Percentiles rank a stretch among this genome's conserved stretches.
phyloP scores from a whole-genome alignment of 2,329 filamentous ascomycete genomes.

The Periconia macrospinosa region DNA sequence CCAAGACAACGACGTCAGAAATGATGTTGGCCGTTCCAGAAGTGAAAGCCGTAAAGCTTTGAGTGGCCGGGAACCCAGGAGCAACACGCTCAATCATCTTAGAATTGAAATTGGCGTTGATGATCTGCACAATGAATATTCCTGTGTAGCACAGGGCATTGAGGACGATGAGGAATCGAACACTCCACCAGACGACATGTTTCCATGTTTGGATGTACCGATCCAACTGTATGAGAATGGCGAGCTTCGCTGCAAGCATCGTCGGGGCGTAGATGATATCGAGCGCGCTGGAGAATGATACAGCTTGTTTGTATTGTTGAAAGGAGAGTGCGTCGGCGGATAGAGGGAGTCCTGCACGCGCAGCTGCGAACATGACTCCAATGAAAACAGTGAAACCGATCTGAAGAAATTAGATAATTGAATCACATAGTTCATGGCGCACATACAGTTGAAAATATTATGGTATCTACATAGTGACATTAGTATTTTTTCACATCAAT shows the following conservation, averaged over 20 bases:
- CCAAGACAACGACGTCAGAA: constrained; percentile 22
- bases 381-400: constrained; percentile 6
- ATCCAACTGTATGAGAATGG: constrained; percentile 21
- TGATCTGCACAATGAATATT: constrained; percentile 20
- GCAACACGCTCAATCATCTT: constrained; percentile 21
- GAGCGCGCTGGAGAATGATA: constrained; percentile 7
- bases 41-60: constrained; percentile 9
- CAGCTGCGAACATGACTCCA: constrained; percentile 7
- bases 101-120: constrained; percentile 22
- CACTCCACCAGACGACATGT: constrained; percentile 15
- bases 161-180: constrained; percentile 16
- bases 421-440: not conserved
- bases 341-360: constrained; percentile 3
- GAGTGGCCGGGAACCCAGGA: constrained; percentile 20
- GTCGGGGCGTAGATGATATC: constrained; percentile 18
- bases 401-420: not conserved
- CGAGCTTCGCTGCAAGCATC: constrained; percentile 18
- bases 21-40: constrained; percentile 22
- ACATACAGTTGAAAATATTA: constrained; percentile 9
- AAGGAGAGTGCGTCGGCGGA: constrained; percentile 2
- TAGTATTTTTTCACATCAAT: not conserved
- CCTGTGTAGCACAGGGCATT: constrained; percentile 20
- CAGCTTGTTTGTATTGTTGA: constrained; percentile 4
- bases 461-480: constrained; percentile 5
- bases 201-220: constrained; percentile 11